phyloP scores from a whole-genome alignment of 495 filamentous ascomycete genomes.

The Trichoderma virens region DNA sequence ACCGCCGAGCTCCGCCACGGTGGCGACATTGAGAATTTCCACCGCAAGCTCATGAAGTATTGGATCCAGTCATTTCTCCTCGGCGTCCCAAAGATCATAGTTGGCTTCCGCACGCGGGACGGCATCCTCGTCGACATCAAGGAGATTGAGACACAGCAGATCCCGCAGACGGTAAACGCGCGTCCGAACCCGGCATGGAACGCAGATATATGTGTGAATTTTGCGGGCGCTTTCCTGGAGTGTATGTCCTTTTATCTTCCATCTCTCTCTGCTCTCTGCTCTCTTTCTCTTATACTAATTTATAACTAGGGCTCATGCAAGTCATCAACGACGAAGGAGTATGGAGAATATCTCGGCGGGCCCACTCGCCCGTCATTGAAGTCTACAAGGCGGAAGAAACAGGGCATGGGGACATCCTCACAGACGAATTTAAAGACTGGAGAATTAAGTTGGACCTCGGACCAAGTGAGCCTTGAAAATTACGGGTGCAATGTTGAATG shows the following conservation, averaged over 20 bases:
- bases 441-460: conserved; percentile 42
- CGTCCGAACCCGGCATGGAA: conserved; percentile 66
- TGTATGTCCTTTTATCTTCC: conserved; percentile 39
- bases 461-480: neutral
- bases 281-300: neutral
- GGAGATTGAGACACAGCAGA: conserved; percentile 67
- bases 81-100: conserved; percentile 82
- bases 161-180: conserved; percentile 65
- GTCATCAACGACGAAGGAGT: conserved; percentile 64
- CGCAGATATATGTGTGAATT: conserved; percentile 85
- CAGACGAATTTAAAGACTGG: conserved; percentile 68
- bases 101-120: conserved; percentile 71
- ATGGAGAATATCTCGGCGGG: conserved; percentile 66
- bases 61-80: conserved; percentile 96
- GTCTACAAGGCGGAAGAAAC: conserved; percentile 63
- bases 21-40: conserved; percentile 63
- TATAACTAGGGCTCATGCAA: conserved; percentile 50
- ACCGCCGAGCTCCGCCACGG: conserved; percentile 58
- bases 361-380: conserved; percentile 53
- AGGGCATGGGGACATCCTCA: conserved; percentile 70
- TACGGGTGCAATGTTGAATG: neutral
- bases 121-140: conserved; percentile 65
- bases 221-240: conserved; percentile 65
- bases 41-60: conserved; percentile 86
- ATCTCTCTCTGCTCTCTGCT: neutral